These are phyloP conservation scores for Fraxinus americana DNA, from an alignment of 257 asterid species.

Conservation along the genomic window DNA sequence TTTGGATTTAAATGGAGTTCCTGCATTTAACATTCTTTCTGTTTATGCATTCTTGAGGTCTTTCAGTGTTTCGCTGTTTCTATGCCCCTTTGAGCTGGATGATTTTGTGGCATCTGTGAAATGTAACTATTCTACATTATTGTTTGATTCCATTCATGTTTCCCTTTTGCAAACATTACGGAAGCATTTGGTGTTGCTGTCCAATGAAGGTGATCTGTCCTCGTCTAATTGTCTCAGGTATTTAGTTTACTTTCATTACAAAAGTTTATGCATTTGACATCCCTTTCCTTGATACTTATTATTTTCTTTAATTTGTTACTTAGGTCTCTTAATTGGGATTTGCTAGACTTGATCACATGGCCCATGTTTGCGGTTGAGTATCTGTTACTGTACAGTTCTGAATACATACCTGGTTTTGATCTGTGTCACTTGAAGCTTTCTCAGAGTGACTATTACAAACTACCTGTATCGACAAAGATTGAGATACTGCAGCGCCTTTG, in stretches of 20 bases:
- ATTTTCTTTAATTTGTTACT: slow-evolving; percentile 22
- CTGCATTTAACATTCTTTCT: slow-evolving; percentile 68
- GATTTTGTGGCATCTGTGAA: slow-evolving; percentile 72
- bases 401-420: slow-evolving; percentile 63
- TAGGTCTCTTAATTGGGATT: slow-evolving; percentile 94
- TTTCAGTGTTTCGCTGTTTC: slow-evolving; percentile 73
- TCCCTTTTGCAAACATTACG: slow-evolving; percentile 74
- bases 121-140: slow-evolving; percentile 57
- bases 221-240: slow-evolving; percentile 87
- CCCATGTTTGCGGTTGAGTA: slow-evolving; percentile 87
- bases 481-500: slow-evolving; percentile 82
- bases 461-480: slow-evolving; percentile 67
- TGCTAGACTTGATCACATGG: slow-evolving; percentile 93
- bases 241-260: slow-evolving; percentile 22
- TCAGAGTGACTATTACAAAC: slow-evolving; percentile 65
- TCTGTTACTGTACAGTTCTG: slow-evolving; percentile 68
- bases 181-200: slow-evolving; percentile 73
- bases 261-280: slow-evolving; percentile 21
- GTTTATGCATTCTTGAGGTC: slow-evolving; percentile 93
- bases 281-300: slow-evolving; percentile 26
- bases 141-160: slow-evolving; percentile 82
- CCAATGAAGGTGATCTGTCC: slow-evolving; percentile 63
- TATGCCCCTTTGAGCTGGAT: slow-evolving; percentile 89
- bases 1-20: slow-evolving; percentile 61
- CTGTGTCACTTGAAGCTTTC: slow-evolving; percentile 51